Conservation (phyloP, 140 eudicot genomes). For the Flaveria floridana region DNA sequence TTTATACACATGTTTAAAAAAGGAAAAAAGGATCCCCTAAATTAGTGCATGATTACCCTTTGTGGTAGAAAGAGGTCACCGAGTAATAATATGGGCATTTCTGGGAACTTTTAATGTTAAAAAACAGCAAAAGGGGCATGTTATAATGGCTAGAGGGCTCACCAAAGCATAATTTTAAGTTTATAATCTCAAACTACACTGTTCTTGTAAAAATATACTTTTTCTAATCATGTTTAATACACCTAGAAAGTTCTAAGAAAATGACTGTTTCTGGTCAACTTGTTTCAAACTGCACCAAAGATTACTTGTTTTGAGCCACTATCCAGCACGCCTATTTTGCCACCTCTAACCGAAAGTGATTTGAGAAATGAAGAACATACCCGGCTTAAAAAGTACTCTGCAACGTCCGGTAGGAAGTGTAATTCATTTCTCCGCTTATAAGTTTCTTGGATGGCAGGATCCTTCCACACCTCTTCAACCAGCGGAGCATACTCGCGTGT, state of each 20-base stretch:
- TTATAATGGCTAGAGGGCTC: background rate
- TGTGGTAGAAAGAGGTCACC: background rate
- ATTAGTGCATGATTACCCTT: background rate
- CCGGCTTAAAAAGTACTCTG: constrained; percentile 86
- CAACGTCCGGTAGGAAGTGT: constrained; percentile 81
- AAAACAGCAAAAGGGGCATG: background rate
- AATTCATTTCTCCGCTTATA: constrained; percentile 77
- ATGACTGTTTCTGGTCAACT: background rate
- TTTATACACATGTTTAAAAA: background rate
- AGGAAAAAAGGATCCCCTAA: background rate
- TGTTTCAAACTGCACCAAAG: background rate
- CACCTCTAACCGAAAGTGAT: constrained; percentile 11
- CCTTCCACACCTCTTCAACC: constrained; percentile 95
- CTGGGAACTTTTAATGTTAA: background rate
- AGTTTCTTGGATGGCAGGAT: constrained; percentile 88
- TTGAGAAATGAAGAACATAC: constrained; percentile 38
- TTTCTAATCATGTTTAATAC: background rate
- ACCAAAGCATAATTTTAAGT: background rate
- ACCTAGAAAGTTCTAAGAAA: background rate
- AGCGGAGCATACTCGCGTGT: constrained; percentile 94
- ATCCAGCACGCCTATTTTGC: background rate
- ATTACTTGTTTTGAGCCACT: background rate
- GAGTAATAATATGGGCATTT: background rate
- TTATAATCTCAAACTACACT: background rate
- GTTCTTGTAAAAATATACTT: background rate